Evolutionary conservation across 306 rosid genomes (phyloP), one percentile per base, ranked within the genome.

Genomic region (Sindora glabra): DNA sequence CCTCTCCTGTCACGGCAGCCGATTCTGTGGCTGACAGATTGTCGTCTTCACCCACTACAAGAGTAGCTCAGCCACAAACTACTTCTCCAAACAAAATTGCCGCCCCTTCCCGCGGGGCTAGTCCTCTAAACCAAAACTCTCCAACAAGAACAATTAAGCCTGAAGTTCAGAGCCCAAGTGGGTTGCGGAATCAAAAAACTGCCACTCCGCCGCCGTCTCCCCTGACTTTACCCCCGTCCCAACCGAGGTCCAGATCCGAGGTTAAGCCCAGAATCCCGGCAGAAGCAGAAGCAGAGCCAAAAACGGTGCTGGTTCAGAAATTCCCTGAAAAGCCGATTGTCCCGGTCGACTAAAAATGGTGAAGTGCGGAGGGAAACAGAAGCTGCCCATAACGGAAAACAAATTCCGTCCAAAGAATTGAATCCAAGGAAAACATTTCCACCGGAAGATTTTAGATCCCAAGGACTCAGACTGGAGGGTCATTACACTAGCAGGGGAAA

Each of bases 401-500:
- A 72, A 1, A 76, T 54, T 32, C 12, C 5, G 5, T n/a, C 27
- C 55, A 71, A 59, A 50, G 72, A 62, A 23, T 50, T 21, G 79
- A 73, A 26, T 15, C 62, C 25, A 78, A 53, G 29, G 85, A 64
- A 79, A 63, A 60, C 7, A 2, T 12, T 5, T 12, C 21, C 27
- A n/a, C 6, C 58, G 29, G 47, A 77, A 65, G 64, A 1, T 29
- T 3, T 64, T 68, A 0, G 79, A 75, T 17, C 53, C 77, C 18
- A 74, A 62, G 41, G 86, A 60, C n/a, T n/a, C n/a, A 3, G 73
- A 73, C 32, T 17, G 25, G 54, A 78, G 77, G 77, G 70, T 77
- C 8, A 77, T 87, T 41, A 87, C 91, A 50, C 48, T 90, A 59
- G 72, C 86, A 12, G 96, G 97, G 12, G 91, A 90, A 71, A 90